These are phyloP conservation scores for Drechslera avenae DNA, from an alignment of 2,329 filamentous ascomycete species.

Conservation along the genomic window DNA sequence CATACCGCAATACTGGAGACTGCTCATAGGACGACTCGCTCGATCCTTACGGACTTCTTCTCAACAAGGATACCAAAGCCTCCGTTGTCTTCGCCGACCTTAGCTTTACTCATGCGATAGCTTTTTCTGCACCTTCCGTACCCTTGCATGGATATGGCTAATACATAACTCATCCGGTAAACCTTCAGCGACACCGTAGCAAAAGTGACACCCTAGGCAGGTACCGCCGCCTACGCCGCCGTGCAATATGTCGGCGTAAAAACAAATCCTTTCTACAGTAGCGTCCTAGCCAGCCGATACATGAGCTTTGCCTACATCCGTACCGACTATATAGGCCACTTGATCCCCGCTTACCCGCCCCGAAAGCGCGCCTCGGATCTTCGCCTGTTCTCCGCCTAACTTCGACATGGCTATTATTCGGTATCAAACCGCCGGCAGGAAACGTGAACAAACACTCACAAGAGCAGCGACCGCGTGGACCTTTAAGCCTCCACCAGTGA, in stretches of 20 bases:
- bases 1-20: constrained; percentile 48
- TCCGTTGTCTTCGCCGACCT: constrained; percentile 26
- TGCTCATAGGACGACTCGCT: constrained; percentile 52
- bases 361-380: constrained; percentile 57
- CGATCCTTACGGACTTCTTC: constrained; percentile 53
- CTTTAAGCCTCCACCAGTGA: no score
- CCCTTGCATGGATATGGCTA: not conserved
- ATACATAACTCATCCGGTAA: constrained; percentile 41
- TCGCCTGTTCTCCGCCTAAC: constrained; percentile 53
- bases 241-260: constrained; percentile 43
- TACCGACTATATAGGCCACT: constrained; percentile 49
- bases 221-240: constrained; percentile 30
- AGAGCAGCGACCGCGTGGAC: no score
- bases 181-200: constrained; percentile 48
- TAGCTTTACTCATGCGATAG: constrained; percentile 40
- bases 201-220: constrained; percentile 46
- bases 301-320: constrained; percentile 47
- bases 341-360: constrained; percentile 51
- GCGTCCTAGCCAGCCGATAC: constrained; percentile 52
- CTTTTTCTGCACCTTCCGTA: no score
- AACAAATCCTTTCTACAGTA: constrained; percentile 46
- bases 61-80: constrained; percentile 50
- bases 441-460: no score
- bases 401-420: constrained; percentile 54
- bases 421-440: no score